Base-by-base conservation (phyloP, 768 basidiomycete genomes). In the Rhodotorula taiwanensis region DNA sequence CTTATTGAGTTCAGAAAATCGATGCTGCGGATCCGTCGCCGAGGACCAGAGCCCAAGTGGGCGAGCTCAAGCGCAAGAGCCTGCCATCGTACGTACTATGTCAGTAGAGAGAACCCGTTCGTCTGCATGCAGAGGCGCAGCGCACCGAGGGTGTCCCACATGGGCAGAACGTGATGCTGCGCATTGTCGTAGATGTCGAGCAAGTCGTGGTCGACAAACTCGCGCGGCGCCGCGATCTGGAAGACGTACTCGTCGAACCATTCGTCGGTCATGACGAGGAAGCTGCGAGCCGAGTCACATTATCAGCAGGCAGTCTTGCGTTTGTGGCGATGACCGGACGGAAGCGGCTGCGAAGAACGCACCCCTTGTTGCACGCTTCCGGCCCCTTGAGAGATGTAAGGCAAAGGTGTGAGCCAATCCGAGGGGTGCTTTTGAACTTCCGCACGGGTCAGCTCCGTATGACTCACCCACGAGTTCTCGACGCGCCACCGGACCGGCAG, bases 401-500 rank as follows among this genome's bases (percentile, higher is more conserved):
- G n/a, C n/a, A 4, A 15, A 36, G 42, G 14, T 18, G 27, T 25
- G 20, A 39, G 30, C 36, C 11, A 33, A 50, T 16, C 2, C 20
- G 27, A 27, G 15, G 14, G 5, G 47, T 4, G 8, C 28, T n/a
- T n/a, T n/a, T n/a, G n/a, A n/a, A n/a, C n/a, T n/a, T n/a, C n/a
- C n/a, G n/a, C n/a, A 42, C 4, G 14, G 18, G 3, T 16, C 5
- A 52, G 23, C n/a, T n/a, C n/a, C 21, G n/a, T 33, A 8, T 4
- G 5, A 36, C 62, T 14, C 10, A 64, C 87, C 94, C 94, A 98
- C 10, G 86, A 88, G 78, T 98, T 98, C 80, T 98, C 94, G 27
- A 98, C 89, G 76, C 89, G 89, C 82, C 90, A 98, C 23, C 91
- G 83, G 30, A 94, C 76, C 0, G 91, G 85, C n/a, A n/a, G n/a